Conservation (phyloP, 1,284 basidiomycete species). For the Grifola frondosa region DNA sequence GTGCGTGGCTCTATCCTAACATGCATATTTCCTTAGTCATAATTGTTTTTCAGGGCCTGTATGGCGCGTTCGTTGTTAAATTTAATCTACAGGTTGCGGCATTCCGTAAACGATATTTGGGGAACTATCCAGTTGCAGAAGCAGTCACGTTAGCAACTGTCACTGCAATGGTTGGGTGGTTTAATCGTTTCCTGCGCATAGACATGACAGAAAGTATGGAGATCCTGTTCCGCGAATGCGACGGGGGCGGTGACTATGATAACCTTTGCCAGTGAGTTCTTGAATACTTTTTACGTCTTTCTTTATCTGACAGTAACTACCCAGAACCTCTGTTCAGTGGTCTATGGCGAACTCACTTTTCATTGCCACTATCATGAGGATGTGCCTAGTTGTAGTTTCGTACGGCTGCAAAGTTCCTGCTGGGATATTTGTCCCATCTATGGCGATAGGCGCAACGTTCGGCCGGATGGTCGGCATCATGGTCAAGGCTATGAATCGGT, state of each 20-base stretch:
- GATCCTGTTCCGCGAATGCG: constrained; percentile 96
- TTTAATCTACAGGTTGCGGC: constrained; percentile 95
- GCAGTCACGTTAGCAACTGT: constrained; percentile 85
- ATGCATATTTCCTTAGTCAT: constrained; percentile 1
- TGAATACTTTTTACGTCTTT: not conserved
- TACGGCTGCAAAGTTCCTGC: constrained; percentile 98
- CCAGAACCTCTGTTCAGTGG: constrained; percentile 89
- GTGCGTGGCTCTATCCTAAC: constrained; percentile 51
- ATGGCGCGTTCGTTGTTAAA: constrained; percentile 96
- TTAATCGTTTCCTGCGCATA: constrained; percentile 92
- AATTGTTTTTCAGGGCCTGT: constrained; percentile 70
- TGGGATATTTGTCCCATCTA: constrained; percentile 97
- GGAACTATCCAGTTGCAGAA: constrained; percentile 83
- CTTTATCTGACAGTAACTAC: not conserved
- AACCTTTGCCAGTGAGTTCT: constrained; percentile 88
- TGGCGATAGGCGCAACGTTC: constrained; percentile 96
- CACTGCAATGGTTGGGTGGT: constrained; percentile 91
- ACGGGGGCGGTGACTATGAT: constrained; percentile 89
- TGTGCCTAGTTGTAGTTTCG: constrained; percentile 85
- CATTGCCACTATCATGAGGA: constrained; percentile 88
- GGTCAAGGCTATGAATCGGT: constrained; percentile 91
- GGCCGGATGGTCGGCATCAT: constrained; percentile 95
- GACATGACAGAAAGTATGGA: constrained; percentile 99
- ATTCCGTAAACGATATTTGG: constrained; percentile 89
- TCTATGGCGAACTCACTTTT: constrained; percentile 90